Conservation (phyloP, 2,329 filamentous ascomycete genomes). For the Periconia digitata region DNA sequence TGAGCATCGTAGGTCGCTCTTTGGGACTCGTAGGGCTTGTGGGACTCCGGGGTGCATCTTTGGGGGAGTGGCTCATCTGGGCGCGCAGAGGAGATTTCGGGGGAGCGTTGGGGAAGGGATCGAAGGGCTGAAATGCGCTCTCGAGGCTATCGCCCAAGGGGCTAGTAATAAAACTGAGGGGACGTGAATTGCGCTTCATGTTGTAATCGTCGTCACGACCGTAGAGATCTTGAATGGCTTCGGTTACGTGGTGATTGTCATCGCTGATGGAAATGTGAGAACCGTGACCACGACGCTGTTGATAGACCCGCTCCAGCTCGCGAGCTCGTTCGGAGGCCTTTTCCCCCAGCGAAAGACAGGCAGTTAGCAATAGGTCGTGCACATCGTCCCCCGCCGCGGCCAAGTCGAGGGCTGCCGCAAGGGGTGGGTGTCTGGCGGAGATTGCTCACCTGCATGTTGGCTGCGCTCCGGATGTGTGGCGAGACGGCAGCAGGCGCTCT, state of each 20-base stretch:
- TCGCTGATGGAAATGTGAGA: constrained; percentile 75
- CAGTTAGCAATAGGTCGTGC: constrained; percentile 31
- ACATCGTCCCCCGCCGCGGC: background rate
- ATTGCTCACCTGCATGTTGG: constrained; percentile 13
- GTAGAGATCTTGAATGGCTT: constrained; percentile 90
- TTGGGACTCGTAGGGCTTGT: constrained; percentile 20
- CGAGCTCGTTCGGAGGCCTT: constrained; percentile 45
- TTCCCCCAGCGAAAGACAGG: constrained; percentile 16
- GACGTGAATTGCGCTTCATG: constrained; percentile 60
- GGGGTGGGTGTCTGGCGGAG: background rate
- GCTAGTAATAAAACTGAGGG: constrained; percentile 72
- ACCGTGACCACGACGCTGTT: constrained; percentile 59
- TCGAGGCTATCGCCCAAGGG: constrained; percentile 55
- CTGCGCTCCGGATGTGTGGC: constrained; percentile 4
- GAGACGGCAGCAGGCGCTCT: constrained; percentile 3
- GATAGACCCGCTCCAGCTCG: constrained; percentile 52
- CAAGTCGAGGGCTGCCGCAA: background rate
- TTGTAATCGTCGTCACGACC: constrained; percentile 70
- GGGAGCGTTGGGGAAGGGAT: constrained; percentile 44
- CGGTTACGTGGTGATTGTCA: constrained; percentile 90
- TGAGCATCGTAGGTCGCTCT: constrained; percentile 14
- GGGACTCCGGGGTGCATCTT: background rate
- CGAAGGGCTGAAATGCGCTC: constrained; percentile 28
- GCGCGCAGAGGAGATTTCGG: constrained; percentile 43
- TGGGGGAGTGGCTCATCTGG: constrained; percentile 29